Percentiles rank a stretch among this genome's conserved stretches.
These are phyloP conservation scores for Schoenoplectus triqueter DNA, from an alignment of 202 grass and related monocot species.

Conservation along the genomic window DNA sequence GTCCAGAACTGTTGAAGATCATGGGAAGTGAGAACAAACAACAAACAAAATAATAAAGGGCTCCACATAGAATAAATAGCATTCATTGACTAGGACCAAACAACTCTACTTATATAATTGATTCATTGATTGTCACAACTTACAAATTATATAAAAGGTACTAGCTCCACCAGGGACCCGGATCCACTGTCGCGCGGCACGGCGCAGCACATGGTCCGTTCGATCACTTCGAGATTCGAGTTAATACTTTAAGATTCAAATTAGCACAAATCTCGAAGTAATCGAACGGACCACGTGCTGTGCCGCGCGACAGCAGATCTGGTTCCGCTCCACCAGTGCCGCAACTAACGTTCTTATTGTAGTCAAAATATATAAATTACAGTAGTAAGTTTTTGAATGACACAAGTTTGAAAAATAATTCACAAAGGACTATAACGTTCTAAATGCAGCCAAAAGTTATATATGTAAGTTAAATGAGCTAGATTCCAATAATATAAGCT, in stretches of 20 bases:
- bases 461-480: neutral
- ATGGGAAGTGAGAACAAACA: neutral
- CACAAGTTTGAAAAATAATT: neutral
- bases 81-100: slow-evolving; percentile 22
- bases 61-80: slow-evolving; percentile 2
- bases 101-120: neutral
- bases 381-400: neutral
- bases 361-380: slow-evolving; percentile 19
- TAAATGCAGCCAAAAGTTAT: neutral
- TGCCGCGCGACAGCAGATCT: too few species aligned
- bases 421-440: neutral
- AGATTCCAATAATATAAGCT: too few species aligned
- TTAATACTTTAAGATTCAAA: too few species aligned
- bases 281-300: too few species aligned
- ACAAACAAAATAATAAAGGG: slow-evolving; percentile 11
- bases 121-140: neutral
- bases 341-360: neutral
- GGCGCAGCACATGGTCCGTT: too few species aligned
- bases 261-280: too few species aligned
- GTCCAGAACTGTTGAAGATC: neutral
- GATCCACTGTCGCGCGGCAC: too few species aligned
- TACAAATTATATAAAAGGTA: neutral
- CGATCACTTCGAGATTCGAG: too few species aligned
- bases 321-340: slow-evolving; percentile 12
- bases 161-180: slow-evolving; percentile 13